Base-by-base conservation (phyloP, 257 asterid genomes). In the Scutellaria minor region DNA sequence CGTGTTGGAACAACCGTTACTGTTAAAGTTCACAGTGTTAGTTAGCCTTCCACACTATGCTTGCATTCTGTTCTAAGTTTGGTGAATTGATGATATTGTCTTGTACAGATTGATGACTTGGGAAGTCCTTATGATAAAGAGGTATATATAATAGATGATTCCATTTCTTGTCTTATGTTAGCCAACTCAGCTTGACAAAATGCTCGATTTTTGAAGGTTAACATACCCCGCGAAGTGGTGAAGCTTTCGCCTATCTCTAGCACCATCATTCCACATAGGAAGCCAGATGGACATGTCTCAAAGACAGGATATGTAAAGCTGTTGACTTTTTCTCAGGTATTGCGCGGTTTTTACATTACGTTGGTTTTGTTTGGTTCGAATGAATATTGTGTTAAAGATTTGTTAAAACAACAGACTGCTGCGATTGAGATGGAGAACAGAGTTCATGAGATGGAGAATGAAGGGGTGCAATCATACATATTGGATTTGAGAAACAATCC, bases 401-500 rank as follows among this genome's bases (percentile, higher is more conserved):
- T 58, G 40, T 20, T 35, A 12, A 64, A 52, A 60, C 71, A 74
- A 68, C 81, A 93, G 98, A 87, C 85, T 74, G 97, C 98, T 61
- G 98, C 97, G 31, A 46, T 63, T 59, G 97, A 93, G 70, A 87
- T 93, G 94, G 96, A 93, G 73, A 84, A 90, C 78, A 81, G 96
- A 9, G 85, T 91, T 74, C 67, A 73, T 52, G 92, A 86, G 70
- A 91, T 91, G 98, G 96, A 93, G 86, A 81, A 81, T 67, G 87
- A 85, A 77, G 98, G 97, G 5, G 98, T 93, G n/a, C 96, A 91
- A 24, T 89, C 98, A 15, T 93, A 89, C 75, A 93, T 93, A 64
- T 75, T 93, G 83, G 98, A 93, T 80, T 82, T 93, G 52, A 85
- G 98, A 67, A 91, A 93, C 85, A 93, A 93, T 78, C 97, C 98